Evolutionary conservation across 192 early-diverging fungal species (phyloP), one percentile per base, ranked within the genome.

Genomic region (Ambispora gerdemannii): DNA sequence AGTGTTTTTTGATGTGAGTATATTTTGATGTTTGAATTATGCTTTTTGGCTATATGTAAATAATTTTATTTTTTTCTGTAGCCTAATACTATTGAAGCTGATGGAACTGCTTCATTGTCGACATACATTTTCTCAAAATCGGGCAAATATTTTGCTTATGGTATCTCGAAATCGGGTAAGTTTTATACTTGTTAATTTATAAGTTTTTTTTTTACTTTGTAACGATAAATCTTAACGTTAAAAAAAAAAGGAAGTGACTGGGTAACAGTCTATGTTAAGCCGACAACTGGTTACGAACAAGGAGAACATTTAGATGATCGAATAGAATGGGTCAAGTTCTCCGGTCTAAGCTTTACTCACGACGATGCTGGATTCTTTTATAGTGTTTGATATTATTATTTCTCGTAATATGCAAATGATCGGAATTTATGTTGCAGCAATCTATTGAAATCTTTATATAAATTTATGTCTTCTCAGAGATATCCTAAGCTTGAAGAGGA

Each of bases 321-420:
- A 13, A 67, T 82, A 20, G 62, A 73, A 38, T 80, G 85, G 85
- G 80, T 78, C 47, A 91, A 88, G 74, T 91, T 87, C 71, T 80
- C 84, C 3, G 15, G 55, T 19, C 72, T 86, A 34, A 17, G 63
- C 3, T 91, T 85, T 76, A 87, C 88, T 4, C 78, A 85, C 50
- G 89, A 92, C 71, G 89, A 92, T 27, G 81, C 77, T 64, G 90
- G 90, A 0, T 90, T 89, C 70, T 89, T 89, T 69, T 92, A 92
- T 70, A 67, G 58, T 19, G 78, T 79, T 74, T 32, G 63, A 38
- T 50, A 47, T 38, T 47, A 24, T 63, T 47, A 25, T 15, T n/a
- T n/a, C n/a, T n/a, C n/a, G n/a, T n/a, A n/a, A n/a, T n/a, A n/a
- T n/a, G n/a, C n/a, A n/a, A n/a, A n/a, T n/a, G n/a, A n/a, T n/a